Conservation (phyloP, 2,329 filamentous ascomycete species). For the Phialemoniopsis sp. region DNA sequence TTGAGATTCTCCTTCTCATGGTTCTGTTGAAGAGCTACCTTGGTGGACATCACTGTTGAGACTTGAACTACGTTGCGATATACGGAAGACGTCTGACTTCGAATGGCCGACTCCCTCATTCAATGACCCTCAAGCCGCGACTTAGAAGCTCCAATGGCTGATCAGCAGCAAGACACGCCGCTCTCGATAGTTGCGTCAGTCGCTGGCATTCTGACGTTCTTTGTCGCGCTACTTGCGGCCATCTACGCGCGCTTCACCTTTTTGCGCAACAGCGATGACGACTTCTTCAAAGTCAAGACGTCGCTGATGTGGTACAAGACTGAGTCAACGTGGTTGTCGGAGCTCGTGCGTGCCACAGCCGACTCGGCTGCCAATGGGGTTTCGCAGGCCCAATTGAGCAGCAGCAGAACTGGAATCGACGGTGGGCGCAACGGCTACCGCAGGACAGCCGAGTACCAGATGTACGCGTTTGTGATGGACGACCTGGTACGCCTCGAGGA, state of each 20-base stretch:
- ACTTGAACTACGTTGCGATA: too few relatives aligned
- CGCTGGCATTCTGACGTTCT: constrained; percentile 41
- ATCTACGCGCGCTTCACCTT: constrained; percentile 39
- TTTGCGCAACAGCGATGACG: constrained; percentile 38
- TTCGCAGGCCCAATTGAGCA: too few relatives aligned
- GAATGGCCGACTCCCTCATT: constrained; percentile 2
- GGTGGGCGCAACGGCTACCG: constrained; percentile 4
- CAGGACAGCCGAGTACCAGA: constrained; percentile 34
- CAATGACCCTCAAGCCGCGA: background rate
- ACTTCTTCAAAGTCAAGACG: constrained; percentile 42
- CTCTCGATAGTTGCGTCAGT: constrained; percentile 38
- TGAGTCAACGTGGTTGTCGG: constrained; percentile 38
- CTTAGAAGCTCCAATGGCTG: constrained; percentile 1
- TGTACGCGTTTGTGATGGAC: constrained; percentile 44
- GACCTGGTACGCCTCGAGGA: constrained; percentile 37
- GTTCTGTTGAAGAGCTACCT: background rate
- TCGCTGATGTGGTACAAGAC: constrained; percentile 45
- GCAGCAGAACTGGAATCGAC: constrained; percentile 4
- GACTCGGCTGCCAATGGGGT: constrained; percentile 12
- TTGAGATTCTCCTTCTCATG: too few relatives aligned
- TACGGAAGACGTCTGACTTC: background rate
- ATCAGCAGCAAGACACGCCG: constrained; percentile 31
- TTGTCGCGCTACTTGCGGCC: constrained; percentile 38
- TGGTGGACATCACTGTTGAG: too few relatives aligned
- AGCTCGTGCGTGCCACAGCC: constrained; percentile 27